A percentile compares a stretch with the other conserved stretches of the same genome.
Evolutionary conservation across 495 filamentous ascomycete genomes (phyloP).

Genomic region (Xylaria curta): DNA sequence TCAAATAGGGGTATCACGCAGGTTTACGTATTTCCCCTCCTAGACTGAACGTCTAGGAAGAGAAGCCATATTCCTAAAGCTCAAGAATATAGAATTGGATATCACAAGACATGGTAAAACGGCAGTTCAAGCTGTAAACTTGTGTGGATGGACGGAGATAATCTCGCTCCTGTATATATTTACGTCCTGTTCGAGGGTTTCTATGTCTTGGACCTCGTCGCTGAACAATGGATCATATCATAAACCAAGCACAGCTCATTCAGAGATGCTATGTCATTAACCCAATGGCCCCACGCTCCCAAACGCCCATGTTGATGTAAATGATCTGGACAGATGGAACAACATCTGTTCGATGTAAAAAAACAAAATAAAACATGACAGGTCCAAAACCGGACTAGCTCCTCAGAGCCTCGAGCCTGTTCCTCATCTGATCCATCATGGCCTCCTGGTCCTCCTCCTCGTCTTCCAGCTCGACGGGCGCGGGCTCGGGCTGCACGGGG

Average conservation of each 20-base stretch:
- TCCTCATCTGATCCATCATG: constrained; percentile 91
- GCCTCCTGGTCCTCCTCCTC: constrained; percentile 86
- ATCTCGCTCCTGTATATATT: constrained; percentile 32
- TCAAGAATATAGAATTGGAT: constrained; percentile 6
- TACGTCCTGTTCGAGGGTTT: constrained; percentile 15
- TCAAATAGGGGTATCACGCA: constrained; percentile 10
- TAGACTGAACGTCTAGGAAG: too few relatives aligned
- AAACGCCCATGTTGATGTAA: constrained; percentile 35
- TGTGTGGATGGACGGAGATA: background rate
- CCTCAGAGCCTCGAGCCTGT: constrained; percentile 86
- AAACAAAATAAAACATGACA: background rate
- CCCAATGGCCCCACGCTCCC: constrained; percentile 32
- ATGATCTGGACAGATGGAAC: constrained; percentile 18
- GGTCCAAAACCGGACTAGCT: constrained; percentile 60
- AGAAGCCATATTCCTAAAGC: background rate
- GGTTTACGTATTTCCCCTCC: background rate
- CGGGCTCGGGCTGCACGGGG: constrained; percentile 55
- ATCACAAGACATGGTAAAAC: background rate
- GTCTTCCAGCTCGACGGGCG: constrained; percentile 64
- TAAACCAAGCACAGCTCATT: constrained; percentile 19
- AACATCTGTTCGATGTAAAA: constrained; percentile 2
- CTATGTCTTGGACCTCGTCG: background rate
- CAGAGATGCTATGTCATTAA: constrained; percentile 27
- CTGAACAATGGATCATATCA: constrained; percentile 15
- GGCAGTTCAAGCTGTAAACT: background rate